Evolutionary conservation across 2,329 filamentous ascomycete genomes (phyloP), one percentile per base, ranked within the genome.

Genomic region (Trichoderma gracile): DNA sequence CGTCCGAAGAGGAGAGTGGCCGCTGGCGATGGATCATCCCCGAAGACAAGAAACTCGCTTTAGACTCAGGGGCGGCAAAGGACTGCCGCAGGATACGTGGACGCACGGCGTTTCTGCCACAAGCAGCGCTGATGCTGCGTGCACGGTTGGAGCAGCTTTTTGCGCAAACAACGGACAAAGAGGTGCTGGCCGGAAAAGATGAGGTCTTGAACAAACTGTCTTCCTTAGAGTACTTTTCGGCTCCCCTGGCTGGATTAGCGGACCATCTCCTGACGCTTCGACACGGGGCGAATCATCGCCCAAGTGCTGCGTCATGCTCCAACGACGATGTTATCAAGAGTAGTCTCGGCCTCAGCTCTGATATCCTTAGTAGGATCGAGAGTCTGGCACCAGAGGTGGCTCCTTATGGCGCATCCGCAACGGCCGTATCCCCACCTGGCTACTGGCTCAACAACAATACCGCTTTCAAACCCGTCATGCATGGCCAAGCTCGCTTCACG

Each of bases 201-300:
- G 43, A 45, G 9, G 10, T 45, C 9, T 19, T 45, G 17, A 19
- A 19, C 3, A 45, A 45, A 4, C 9, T 45, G 43, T 52, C 58
- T 27, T 27, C 25, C 3, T 10, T 61, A 7, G 47, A 52, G 5
- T 52, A 52, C 21, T 27, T 25, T 17, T 52, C 46, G 2, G 57
- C 43, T 23, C 43, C 43, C 25, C 21, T 61, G 12, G 45, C 25
- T n/a, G 57, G 57, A 23, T 50, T 61, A 8, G 50, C 43, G 17
- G 30, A 61, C 57, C 57, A 61, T 25, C 57, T 61, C 25, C 38
- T 61, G 19, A 61, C 57, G 21, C 19, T 52, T 14, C 43, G n/a
- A 15, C 21, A 40, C 17, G 57, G 57, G 4, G 12, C 10, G 3
- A 45, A 61, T 54, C 30, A 17, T 30, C 25, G 21, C 5, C 47